A percentile compares a stretch with the other conserved stretches of the same genome.
Evolutionary conservation across 176 grass and related monocot genomes (phyloP).

Genomic region (Oryza meyeriana): DNA sequence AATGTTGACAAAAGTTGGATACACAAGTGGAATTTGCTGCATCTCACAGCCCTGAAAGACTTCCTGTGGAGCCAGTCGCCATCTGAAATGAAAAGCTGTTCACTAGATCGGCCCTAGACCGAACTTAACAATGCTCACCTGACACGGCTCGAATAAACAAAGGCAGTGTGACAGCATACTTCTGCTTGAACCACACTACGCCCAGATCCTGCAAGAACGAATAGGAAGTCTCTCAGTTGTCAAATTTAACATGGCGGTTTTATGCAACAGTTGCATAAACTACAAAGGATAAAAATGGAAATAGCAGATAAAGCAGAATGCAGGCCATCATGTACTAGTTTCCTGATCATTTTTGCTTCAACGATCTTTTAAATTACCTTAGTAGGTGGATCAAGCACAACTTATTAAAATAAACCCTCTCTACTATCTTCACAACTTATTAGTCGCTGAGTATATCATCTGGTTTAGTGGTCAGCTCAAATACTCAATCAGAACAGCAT

Average conservation of each 20-base stretch:
- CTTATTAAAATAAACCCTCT: no score
- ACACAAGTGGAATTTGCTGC: not conserved
- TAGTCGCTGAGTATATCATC: not conserved
- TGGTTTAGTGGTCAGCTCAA: not conserved
- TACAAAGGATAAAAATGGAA: not conserved
- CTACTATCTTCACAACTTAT: not conserved
- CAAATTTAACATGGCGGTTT: not conserved
- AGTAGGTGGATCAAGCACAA: not conserved
- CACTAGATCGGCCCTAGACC: not conserved
- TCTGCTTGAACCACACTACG: not conserved
- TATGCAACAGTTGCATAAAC: not conserved
- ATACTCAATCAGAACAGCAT: not conserved
- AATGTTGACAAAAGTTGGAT: not conserved
- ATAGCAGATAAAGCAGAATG: not conserved
- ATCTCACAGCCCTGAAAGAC: conserved; percentile 34
- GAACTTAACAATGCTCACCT: conserved; percentile 4
- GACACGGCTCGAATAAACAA: conserved; percentile 26
- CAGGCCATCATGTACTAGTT: not conserved
- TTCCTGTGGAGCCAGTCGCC: conserved; percentile 21
- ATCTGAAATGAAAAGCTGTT: not conserved
- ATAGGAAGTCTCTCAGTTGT: not conserved
- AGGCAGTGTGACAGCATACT: not conserved
- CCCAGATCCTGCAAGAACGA: conserved; percentile 18
- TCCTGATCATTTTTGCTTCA: not conserved
- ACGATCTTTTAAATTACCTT: not conserved